Percentiles rank a stretch among this genome's conserved stretches.
phyloP scores from a whole-genome alignment of 2,329 filamentous ascomycete genomes.

The Scorias spongiosa region DNA sequence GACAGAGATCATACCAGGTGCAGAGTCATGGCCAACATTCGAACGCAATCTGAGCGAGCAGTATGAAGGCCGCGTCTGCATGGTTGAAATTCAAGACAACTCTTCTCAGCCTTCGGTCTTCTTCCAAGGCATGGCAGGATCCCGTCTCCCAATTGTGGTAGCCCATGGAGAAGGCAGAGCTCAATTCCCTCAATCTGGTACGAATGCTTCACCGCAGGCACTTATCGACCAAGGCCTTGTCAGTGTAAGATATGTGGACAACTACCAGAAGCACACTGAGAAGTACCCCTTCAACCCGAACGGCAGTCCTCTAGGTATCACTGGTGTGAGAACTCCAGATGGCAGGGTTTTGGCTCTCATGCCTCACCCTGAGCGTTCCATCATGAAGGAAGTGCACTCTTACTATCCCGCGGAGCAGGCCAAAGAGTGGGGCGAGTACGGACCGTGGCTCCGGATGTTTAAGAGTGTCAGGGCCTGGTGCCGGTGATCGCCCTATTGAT shows the following conservation, averaged over 20 bases:
- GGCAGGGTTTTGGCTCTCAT: constrained; percentile 77
- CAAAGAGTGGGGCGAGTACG: constrained; percentile 59
- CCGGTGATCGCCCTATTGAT: constrained; percentile 26
- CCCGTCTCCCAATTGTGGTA: constrained; percentile 68
- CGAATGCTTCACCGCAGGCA: constrained; percentile 26
- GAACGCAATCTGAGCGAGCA: constrained; percentile 73
- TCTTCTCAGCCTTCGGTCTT: constrained; percentile 53
- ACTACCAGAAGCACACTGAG: constrained; percentile 58
- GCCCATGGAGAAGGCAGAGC: constrained; percentile 88
- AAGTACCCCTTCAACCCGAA: constrained; percentile 83
- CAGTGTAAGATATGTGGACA: constrained; percentile 74
- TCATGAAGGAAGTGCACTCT: constrained; percentile 63
- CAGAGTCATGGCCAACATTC: constrained; percentile 69
- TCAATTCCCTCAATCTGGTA: constrained; percentile 33
- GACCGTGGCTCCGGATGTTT: constrained; percentile 77
- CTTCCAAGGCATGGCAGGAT: constrained; percentile 74
- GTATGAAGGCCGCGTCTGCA: constrained; percentile 76
- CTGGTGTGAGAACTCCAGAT: constrained; percentile 61
- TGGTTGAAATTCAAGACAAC: constrained; percentile 61
- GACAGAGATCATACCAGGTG: constrained; percentile 74
- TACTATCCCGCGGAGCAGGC: constrained; percentile 54
- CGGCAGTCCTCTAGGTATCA: constrained; percentile 67
- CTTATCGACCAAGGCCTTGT: constrained; percentile 55
- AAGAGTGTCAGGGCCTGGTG: constrained; percentile 81
- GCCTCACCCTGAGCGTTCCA: constrained; percentile 86